Conservation (phyloP, 176 grass and related monocot species). For the Triticum urartu region DNA sequence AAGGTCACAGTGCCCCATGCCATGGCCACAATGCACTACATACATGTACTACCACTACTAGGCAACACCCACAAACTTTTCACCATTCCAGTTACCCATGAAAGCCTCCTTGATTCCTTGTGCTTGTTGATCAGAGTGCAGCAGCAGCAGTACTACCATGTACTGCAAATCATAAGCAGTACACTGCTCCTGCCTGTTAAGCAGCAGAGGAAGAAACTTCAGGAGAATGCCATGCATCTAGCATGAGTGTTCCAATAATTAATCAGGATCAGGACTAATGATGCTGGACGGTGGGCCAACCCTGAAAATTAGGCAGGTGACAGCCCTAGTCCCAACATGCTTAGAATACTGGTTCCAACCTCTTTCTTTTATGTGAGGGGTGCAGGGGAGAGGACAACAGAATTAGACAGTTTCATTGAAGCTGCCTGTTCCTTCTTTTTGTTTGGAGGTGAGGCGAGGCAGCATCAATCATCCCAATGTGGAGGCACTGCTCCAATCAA, state of each 20-base stretch:
- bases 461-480: slow-evolving; percentile 42
- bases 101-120: slow-evolving; percentile 30
- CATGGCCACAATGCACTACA: slow-evolving; percentile 4
- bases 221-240: slow-evolving; percentile 27
- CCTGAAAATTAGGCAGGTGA: slow-evolving; percentile 41
- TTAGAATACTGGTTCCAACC: slow-evolving; percentile 51
- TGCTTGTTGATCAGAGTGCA: slow-evolving; percentile 31
- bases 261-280: slow-evolving; percentile 28
- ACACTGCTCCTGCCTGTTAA: not conserved
- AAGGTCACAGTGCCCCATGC: slow-evolving; percentile 37
- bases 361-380: slow-evolving; percentile 37
- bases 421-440: slow-evolving; percentile 55
- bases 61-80: slow-evolving; percentile 56
- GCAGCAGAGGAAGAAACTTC: slow-evolving; percentile 1
- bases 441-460: slow-evolving; percentile 46
- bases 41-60: not conserved
- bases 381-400: slow-evolving; percentile 48
- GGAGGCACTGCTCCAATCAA: slow-evolving; percentile 38
- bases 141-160: not conserved
- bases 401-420: slow-evolving; percentile 50
- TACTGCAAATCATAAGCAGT: not conserved
- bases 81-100: slow-evolving; percentile 46
- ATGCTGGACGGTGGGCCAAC: slow-evolving; percentile 34
- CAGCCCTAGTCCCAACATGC: slow-evolving; percentile 49
- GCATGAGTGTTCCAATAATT: slow-evolving; percentile 23